Base-by-base conservation (phyloP, 2,329 filamentous ascomycete species). In the Xylariaceae sp. region DNA sequence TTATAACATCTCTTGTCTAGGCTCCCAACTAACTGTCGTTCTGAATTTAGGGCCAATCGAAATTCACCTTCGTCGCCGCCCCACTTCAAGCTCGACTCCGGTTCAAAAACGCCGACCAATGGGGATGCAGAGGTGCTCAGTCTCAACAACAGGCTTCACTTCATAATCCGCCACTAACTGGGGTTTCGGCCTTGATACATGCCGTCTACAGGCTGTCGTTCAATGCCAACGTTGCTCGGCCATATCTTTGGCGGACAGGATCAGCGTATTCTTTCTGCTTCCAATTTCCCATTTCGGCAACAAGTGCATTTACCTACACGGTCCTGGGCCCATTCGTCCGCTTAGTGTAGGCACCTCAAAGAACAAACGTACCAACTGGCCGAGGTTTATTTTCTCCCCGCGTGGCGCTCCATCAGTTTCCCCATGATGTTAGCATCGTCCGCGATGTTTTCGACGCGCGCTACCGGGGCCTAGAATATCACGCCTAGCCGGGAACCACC, bases 141-240 rank as follows among this genome's bases (percentile, higher is more conserved):
- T 67, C 57, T 52, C 57, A 47, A 61, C 53, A 41, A 63, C 60
- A 63, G 62, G 64, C 64, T 58, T 65, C 62, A 62, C 60, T 58
- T 66, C 61, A 64, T 59, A 62, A 57, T 67, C 63, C 62, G 63
- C 65, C 64, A 59, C 65, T 67, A 67, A 60, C 65, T 55, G 61
- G 65, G 65, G 56, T 59, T 52, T 51, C 55, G 62, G 63, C 62
- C 60, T 62, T 46, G 64, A 62, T 57, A 64, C 39, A 65, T 57
- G 60, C 62, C 58, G 58, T 66, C 60, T 59, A 67, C 62, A 65
- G 65, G 65, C 58, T 67, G 56, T 63, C 62, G 47, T 66, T 67
- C 42, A 61, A 60, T 61, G 54, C 62, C 59, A 49, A 61, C 39
- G 30, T 64, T 54, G 50, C 60, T 53, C 62, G 55, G 53, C 44